phyloP scores from a whole-genome alignment of 768 basidiomycete species.

The Scleroderma citrinum region DNA sequence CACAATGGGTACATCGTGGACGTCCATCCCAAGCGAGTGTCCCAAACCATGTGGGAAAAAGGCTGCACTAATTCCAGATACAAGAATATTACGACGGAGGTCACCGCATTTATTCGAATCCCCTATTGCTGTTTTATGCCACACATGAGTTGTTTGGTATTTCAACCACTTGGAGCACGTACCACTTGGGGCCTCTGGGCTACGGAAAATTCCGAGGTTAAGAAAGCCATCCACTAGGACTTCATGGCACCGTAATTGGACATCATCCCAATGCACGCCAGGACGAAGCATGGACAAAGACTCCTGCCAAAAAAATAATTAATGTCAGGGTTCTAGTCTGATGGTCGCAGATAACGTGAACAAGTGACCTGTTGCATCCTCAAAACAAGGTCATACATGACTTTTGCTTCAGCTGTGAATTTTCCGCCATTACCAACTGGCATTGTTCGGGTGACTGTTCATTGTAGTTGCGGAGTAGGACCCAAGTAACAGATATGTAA shows the following conservation, averaged over 20 bases:
- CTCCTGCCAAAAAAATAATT: constrained; percentile 34
- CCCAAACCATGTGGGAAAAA: constrained; percentile 96
- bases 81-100: constrained; percentile 51
- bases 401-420: constrained; percentile 74
- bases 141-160: background rate
- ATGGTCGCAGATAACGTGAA: background rate
- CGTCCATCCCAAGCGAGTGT: constrained; percentile 89
- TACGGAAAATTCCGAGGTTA: constrained; percentile 79
- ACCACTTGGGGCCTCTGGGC: constrained; percentile 37
- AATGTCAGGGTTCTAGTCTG: background rate
- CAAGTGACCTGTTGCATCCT: constrained; percentile 73
- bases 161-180: background rate
- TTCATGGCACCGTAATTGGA: constrained; percentile 81
- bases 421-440: constrained; percentile 92
- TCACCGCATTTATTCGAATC: constrained; percentile 9
- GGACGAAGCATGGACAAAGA: constrained; percentile 67
- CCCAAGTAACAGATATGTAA: too few species aligned
- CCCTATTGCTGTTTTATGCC: background rate
- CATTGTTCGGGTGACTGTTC: constrained; percentile 71
- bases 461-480: too few species aligned
- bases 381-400: constrained; percentile 82
- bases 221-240: constrained; percentile 80
- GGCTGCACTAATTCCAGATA: constrained; percentile 69
- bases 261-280: constrained; percentile 84
- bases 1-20: constrained; percentile 86